A percentile compares a stretch with the other conserved stretches of the same genome.
Conservation (phyloP, 345 rosid genomes). For the Euphorbia peplus region DNA sequence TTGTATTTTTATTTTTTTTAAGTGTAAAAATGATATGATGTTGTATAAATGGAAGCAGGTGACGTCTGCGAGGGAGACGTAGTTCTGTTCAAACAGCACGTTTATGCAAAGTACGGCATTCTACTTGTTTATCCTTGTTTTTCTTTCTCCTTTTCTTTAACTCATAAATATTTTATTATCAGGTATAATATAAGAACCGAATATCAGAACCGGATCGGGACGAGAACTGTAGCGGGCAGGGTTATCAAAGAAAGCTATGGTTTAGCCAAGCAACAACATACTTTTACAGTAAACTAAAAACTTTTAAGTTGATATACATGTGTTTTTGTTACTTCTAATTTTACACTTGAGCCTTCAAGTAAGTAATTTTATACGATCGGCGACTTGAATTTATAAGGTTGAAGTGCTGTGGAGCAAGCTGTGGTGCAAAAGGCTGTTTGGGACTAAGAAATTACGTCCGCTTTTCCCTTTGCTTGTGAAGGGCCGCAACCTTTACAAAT, state of each 20-base stretch:
- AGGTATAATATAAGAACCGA: constrained; percentile 49
- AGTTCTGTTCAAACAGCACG: constrained; percentile 59
- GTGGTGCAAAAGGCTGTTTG: no score
- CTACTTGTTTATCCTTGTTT: constrained; percentile 5
- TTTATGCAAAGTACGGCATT: constrained; percentile 41
- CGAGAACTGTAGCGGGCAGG: constrained; percentile 58
- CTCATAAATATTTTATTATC: constrained; percentile 15
- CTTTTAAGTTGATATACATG: neutral
- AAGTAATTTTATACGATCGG: constrained; percentile 14
- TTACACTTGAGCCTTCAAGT: constrained; percentile 8
- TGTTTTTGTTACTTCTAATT: constrained; percentile 2
- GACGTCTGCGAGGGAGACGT: constrained; percentile 67
- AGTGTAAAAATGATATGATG: neutral
- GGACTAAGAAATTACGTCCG: constrained; percentile 47
- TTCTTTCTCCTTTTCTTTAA: neutral
- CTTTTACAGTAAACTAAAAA: constrained; percentile 52
- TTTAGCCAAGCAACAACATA: constrained; percentile 68
- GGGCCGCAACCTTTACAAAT: constrained; percentile 61
- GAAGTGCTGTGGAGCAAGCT: constrained; percentile 63
- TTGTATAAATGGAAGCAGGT: constrained; percentile 31
- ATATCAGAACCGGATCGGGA: constrained; percentile 42
- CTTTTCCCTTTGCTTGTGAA: constrained; percentile 59
- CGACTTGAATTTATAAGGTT: constrained; percentile 37
- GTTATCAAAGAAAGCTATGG: constrained; percentile 73
- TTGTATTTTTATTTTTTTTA: neutral